Percentiles rank a stretch among this genome's conserved stretches.
Conservation (phyloP, 257 asterid species). For the Solanum microdontum region DNA sequence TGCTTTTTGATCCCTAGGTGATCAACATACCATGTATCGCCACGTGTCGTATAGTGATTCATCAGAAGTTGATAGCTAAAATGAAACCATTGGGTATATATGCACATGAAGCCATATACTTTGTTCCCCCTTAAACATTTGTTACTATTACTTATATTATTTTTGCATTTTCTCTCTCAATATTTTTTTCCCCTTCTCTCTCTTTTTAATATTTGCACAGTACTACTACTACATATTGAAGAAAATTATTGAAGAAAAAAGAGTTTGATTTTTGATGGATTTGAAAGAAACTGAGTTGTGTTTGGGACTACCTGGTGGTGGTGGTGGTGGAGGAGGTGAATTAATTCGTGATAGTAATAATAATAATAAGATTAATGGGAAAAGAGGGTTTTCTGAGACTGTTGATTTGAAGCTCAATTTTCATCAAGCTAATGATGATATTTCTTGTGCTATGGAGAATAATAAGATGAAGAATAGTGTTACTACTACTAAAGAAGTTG, state of each 20-base stretch:
- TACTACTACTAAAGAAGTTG: conserved; percentile 11
- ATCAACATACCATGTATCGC: conserved; percentile 24
- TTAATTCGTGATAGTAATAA: background rate
- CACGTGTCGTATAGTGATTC: conserved; percentile 45
- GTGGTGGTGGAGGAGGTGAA: conserved; percentile 3
- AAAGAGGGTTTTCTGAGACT: conserved; percentile 41
- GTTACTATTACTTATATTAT: conserved; percentile 8
- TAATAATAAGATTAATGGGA: conserved; percentile 21
- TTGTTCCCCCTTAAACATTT: conserved; percentile 28
- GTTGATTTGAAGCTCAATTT: conserved; percentile 45
- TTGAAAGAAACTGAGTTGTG: conserved; percentile 40
- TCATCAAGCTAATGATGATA: conserved; percentile 18
- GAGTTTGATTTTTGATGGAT: conserved; percentile 11
- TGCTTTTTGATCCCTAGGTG: conserved; percentile 62
- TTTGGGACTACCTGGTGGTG: conserved; percentile 44
- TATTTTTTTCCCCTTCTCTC: background rate
- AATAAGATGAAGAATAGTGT: conserved; percentile 8
- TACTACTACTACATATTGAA: background rate
- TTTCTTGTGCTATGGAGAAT: conserved; percentile 13
- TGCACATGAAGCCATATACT: conserved; percentile 32
- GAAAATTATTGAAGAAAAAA: background rate
- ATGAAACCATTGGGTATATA: conserved; percentile 27
- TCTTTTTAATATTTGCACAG: background rate
- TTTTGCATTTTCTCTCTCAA: background rate
- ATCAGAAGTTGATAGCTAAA: conserved; percentile 15